Conservation (phyloP, 2,329 filamentous ascomycete genomes). For the Colletotrichum euphorbiae region DNA sequence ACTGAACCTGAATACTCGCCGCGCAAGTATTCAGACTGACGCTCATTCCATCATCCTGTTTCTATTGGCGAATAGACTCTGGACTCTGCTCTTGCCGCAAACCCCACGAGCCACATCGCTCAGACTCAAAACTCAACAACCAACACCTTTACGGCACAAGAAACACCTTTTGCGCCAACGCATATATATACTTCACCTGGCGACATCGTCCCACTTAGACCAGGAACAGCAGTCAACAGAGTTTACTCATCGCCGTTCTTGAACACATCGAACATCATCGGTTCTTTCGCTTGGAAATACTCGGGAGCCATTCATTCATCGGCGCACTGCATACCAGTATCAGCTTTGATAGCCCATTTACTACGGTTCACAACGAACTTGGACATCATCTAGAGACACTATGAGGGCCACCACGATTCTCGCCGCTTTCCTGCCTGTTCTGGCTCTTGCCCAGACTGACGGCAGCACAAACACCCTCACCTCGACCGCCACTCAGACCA, state of each 20-base stretch:
- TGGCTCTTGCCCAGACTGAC: slow-evolving; percentile 60
- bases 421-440: slow-evolving; percentile 63
- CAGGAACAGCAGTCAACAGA: not conserved
- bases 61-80: slow-evolving; percentile 27
- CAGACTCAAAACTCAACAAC: slow-evolving; percentile 7
- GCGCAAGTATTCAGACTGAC: slow-evolving; percentile 45
- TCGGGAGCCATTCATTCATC: slow-evolving; percentile 29
- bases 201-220: not conserved
- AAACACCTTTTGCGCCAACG: slow-evolving; percentile 3
- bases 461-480: slow-evolving; percentile 57
- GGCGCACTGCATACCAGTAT: slow-evolving; percentile 22
- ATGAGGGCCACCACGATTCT: slow-evolving; percentile 58
- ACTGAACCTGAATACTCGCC: slow-evolving; percentile 47
- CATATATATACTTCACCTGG: slow-evolving; percentile 30
- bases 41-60: slow-evolving; percentile 42
- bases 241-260: slow-evolving; percentile 4
- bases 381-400: slow-evolving; percentile 41
- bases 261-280: slow-evolving; percentile 15
- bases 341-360: slow-evolving; percentile 43
- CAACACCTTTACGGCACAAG: not conserved
- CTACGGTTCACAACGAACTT: slow-evolving; percentile 28
- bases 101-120: slow-evolving; percentile 29
- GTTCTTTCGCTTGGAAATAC: slow-evolving; percentile 33
- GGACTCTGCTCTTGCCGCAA: slow-evolving; percentile 41
- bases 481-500: slow-evolving; percentile 62